phyloP scores from a whole-genome alignment of 202 grass and related monocot genomes.

The Elaeis oleifera region DNA sequence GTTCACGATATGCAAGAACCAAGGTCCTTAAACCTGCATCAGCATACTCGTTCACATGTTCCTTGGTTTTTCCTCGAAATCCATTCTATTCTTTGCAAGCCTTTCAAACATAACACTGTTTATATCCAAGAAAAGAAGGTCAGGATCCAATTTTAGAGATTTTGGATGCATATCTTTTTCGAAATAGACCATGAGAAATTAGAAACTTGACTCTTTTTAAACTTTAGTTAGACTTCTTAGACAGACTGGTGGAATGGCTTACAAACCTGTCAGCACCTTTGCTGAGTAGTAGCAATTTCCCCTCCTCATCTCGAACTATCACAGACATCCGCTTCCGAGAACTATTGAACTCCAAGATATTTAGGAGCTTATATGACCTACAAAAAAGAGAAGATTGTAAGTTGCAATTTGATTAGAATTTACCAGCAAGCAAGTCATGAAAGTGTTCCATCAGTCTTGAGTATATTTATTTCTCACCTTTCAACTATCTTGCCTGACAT shows the following conservation, averaged over 20 bases:
- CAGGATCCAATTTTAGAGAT: neutral
- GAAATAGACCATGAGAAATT: neutral
- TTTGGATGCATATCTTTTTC: neutral
- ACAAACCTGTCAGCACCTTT: slow-evolving; percentile 61
- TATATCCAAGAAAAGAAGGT: slow-evolving; percentile 9
- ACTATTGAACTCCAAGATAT: slow-evolving; percentile 66
- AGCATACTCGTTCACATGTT: slow-evolving; percentile 72
- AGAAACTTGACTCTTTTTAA: neutral
- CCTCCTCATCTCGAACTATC: slow-evolving; percentile 46
- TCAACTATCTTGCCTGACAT: slow-evolving; percentile 38
- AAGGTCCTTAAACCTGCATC: slow-evolving; percentile 83
- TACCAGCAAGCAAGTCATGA: neutral
- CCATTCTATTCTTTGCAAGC: slow-evolving; percentile 39
- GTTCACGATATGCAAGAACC: slow-evolving; percentile 66
- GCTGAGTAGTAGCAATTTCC: slow-evolving; percentile 38
- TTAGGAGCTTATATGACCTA: slow-evolving; percentile 49
- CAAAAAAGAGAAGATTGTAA: neutral
- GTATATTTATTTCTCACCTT: slow-evolving; percentile 32
- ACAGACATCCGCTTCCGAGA: slow-evolving; percentile 65
- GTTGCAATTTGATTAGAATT: slow-evolving; percentile 7
- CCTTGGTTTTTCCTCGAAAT: slow-evolving; percentile 46
- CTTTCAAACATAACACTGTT: slow-evolving; percentile 86
- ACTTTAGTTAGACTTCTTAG: neutral
- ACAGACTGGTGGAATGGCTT: neutral
- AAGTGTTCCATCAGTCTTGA: no score